Evolutionary conservation across 768 basidiomycete genomes (phyloP).

Genomic region (Tylopilus subfusipes): DNA sequence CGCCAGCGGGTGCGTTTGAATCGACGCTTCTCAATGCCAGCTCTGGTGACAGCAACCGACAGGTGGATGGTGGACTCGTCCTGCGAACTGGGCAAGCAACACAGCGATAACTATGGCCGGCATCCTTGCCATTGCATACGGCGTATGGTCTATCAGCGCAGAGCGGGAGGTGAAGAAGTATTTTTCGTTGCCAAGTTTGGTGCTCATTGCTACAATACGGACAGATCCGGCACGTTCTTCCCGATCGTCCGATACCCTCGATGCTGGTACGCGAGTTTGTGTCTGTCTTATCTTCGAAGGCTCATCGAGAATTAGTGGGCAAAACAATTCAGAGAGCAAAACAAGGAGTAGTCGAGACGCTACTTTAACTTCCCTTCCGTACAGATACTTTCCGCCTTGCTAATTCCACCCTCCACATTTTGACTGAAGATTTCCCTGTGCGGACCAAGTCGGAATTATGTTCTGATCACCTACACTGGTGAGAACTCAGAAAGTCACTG

Average conservation of each 20-base stretch:
- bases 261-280: conserved; percentile 54
- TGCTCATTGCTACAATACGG: conserved; percentile 5
- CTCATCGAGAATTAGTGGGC: conserved; percentile 40
- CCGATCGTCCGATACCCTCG: conserved; percentile 72
- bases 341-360: conserved; percentile 9
- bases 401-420: background rate
- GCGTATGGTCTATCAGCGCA: conserved; percentile 70
- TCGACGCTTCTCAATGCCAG: background rate
- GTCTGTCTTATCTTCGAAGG: background rate
- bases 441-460: too few species aligned
- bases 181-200: background rate
- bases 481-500: too few species aligned
- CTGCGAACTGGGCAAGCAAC: conserved; percentile 85
- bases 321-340: conserved; percentile 42
- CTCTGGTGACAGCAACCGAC: background rate
- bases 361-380: background rate
- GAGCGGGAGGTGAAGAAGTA: conserved; percentile 60
- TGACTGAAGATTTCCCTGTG: background rate
- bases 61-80: conserved; percentile 97
- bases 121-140: conserved; percentile 62
- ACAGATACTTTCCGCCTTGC: background rate
- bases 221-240: conserved; percentile 58
- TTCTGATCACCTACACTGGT: too few species aligned
- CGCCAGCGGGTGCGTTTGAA: conserved; percentile 67
- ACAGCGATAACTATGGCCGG: conserved; percentile 72